A percentile compares a stretch with the other conserved stretches of the same genome.
These are phyloP conservation scores for Fusarium nodosum DNA, from an alignment of 2,329 filamentous ascomycete genomes.

Conservation along the genomic window DNA sequence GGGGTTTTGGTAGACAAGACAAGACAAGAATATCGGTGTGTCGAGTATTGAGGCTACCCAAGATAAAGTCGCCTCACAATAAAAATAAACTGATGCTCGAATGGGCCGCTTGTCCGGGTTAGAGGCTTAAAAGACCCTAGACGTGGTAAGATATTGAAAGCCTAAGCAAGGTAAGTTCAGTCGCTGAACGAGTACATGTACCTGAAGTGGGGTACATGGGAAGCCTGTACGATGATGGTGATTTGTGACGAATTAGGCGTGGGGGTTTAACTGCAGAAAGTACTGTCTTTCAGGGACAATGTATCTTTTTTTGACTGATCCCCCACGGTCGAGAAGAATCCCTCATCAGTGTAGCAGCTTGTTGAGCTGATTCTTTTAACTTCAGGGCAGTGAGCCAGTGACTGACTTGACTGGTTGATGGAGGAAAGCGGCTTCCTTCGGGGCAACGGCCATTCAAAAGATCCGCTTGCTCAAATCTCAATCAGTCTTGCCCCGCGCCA, in stretches of 20 bases:
- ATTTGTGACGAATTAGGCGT: slow-evolving; percentile 1
- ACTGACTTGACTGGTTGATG: neutral
- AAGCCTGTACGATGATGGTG: slow-evolving; percentile 15
- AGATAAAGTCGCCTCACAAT: neutral
- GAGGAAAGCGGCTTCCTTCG: slow-evolving; percentile 35
- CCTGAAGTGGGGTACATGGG: slow-evolving; percentile 34
- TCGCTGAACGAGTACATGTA: slow-evolving; percentile 31
- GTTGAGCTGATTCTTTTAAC: neutral
- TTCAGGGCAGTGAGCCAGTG: neutral
- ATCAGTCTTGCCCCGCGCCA: slow-evolving; percentile 25
- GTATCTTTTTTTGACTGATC: neutral
- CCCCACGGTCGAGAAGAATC: neutral
- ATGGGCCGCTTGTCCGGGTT: neutral
- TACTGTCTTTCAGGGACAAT: neutral
- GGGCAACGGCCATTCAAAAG: slow-evolving; percentile 47
- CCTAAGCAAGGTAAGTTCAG: slow-evolving; percentile 10
- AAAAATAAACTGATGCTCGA: neutral
- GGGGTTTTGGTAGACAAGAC: slow-evolving; percentile 5
- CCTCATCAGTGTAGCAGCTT: neutral
- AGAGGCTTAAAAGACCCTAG: slow-evolving; percentile 19
- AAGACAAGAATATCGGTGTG: neutral
- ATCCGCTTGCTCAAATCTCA: slow-evolving; percentile 34
- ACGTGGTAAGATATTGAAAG: slow-evolving; percentile 36
- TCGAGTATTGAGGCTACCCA: neutral
- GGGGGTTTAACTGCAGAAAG: neutral